Evolutionary conservation across 192 early-diverging fungal genomes (phyloP).

Genomic region (Phlyctochytrium planicorne): DNA sequence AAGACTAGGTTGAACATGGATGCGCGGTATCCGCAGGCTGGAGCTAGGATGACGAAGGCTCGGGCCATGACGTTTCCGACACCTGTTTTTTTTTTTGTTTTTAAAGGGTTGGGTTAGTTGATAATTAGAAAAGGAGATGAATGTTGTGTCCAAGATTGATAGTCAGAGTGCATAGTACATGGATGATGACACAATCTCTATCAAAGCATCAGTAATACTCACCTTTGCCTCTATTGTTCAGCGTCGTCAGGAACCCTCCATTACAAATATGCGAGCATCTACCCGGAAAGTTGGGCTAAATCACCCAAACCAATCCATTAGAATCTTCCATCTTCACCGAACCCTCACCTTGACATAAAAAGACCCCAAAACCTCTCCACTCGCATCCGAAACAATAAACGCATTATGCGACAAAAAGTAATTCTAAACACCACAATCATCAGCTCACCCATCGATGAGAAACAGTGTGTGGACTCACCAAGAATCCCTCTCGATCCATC

Average conservation of each 20-base stretch:
- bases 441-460: background rate
- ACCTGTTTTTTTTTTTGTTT: slow-evolving; percentile 15
- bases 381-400: slow-evolving; percentile 26
- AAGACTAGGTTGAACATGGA: slow-evolving; percentile 83
- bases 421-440: slow-evolving; percentile 27
- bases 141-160: too few species aligned
- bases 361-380: slow-evolving; percentile 46
- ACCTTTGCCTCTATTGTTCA: slow-evolving; percentile 41
- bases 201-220: too few species aligned
- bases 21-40: slow-evolving; percentile 68
- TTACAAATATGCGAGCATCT: slow-evolving; percentile 69
- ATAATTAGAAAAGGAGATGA: too few species aligned
- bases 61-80: slow-evolving; percentile 63
- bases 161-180: too few species aligned
- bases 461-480: background rate
- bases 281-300: slow-evolving; percentile 81
- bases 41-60: slow-evolving; percentile 61
- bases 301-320: too few species aligned
- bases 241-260: slow-evolving; percentile 67
- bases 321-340: too few species aligned
- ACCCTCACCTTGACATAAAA: slow-evolving; percentile 84
- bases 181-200: too few species aligned
- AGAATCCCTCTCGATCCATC: slow-evolving; percentile 46
- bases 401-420: slow-evolving; percentile 45
- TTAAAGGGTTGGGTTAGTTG: too few species aligned